Evolutionary conservation across 495 filamentous ascomycete species (phyloP).

Genomic region (Tricharina praecox): DNA sequence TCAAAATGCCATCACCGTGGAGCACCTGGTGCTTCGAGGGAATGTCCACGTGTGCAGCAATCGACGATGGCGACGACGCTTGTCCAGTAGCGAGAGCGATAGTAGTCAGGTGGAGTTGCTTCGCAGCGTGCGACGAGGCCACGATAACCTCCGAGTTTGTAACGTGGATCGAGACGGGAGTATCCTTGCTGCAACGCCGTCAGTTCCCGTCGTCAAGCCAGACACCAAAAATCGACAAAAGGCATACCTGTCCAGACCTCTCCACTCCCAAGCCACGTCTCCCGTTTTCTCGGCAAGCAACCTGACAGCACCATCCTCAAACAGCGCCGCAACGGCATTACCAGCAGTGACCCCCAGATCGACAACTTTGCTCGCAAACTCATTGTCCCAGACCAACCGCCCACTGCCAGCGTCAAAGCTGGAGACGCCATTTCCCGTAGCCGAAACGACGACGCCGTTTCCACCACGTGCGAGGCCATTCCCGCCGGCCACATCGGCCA

Average conservation of each 20-base stretch:
- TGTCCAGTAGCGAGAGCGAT: slow-evolving; percentile 10
- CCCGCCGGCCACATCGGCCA: slow-evolving; percentile 31
- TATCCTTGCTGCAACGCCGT: slow-evolving; percentile 13
- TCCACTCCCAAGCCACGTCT: slow-evolving; percentile 57
- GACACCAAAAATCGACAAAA: too few species aligned
- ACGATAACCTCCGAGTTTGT: slow-evolving; percentile 5
- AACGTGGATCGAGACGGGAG: slow-evolving; percentile 16
- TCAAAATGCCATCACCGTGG: slow-evolving; percentile 4
- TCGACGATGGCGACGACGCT: slow-evolving; percentile 1
- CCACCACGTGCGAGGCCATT: slow-evolving; percentile 48
- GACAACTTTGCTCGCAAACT: slow-evolving; percentile 41
- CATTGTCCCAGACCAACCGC: slow-evolving; percentile 53
- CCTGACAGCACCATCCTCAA: slow-evolving; percentile 45
- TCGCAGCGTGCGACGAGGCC: slow-evolving; percentile 10
- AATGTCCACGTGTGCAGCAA: not conserved
- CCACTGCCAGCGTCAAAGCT: slow-evolving; percentile 78
- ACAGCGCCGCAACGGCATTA: slow-evolving; percentile 57
- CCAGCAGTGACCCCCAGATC: slow-evolving; percentile 70
- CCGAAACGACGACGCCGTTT: slow-evolving; percentile 58
- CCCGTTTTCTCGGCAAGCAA: slow-evolving; percentile 58
- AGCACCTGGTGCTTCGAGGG: slow-evolving; percentile 1
- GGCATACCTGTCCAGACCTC: slow-evolving; percentile 12
- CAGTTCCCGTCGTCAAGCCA: too few species aligned
- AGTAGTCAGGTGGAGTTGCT: slow-evolving; percentile 14
- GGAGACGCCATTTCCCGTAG: slow-evolving; percentile 45